Evolutionary conservation across 31 red algal genomes (phyloP).

Genomic region (Odonthalia washingtoniensis): DNA sequence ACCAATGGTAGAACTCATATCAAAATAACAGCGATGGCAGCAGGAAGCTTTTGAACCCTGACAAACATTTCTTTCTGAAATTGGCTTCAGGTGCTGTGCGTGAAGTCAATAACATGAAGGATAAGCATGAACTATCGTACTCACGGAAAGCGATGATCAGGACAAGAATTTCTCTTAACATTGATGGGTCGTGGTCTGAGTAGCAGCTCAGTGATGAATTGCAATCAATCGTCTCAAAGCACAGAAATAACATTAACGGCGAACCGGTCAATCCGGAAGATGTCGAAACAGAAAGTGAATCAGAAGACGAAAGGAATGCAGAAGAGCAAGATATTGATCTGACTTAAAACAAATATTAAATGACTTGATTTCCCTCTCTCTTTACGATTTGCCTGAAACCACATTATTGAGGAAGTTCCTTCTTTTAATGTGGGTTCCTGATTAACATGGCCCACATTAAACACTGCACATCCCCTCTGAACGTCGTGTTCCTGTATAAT

Average conservation of each 20-base stretch:
- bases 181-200: constrained; percentile 24
- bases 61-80: constrained; percentile 31
- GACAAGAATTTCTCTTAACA: constrained; percentile 7
- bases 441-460: neutral
- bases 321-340: neutral
- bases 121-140: constrained; percentile 25
- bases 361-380: neutral
- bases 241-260: constrained; percentile 28
- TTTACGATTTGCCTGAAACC: neutral
- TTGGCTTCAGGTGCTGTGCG: constrained; percentile 1
- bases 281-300: neutral
- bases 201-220: neutral
- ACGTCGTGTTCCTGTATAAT: neutral
- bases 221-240: constrained; percentile 5
- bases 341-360: neutral
- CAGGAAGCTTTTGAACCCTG: constrained; percentile 25
- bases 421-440: neutral
- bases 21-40: neutral
- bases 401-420: neutral
- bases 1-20: neutral
- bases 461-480: neutral
- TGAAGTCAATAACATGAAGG: constrained; percentile 1
- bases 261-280: neutral
- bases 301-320: neutral
- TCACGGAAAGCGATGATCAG: constrained; percentile 43